Conservation (phyloP, 805 yeast species). For the Candida quercuum region DNA sequence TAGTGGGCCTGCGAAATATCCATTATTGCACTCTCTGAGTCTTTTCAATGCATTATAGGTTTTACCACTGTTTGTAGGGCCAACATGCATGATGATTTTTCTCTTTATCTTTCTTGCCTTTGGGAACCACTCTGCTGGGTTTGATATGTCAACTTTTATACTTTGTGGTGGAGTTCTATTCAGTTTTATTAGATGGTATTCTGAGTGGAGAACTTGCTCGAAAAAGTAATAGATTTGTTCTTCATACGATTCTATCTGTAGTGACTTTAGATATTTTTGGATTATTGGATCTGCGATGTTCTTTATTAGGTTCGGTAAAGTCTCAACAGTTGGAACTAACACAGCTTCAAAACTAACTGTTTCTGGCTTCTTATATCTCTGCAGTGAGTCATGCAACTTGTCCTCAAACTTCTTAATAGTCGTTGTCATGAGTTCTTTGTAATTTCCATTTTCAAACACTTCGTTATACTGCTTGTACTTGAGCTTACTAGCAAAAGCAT, state of each 20-base stretch:
- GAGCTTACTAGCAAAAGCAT: not conserved
- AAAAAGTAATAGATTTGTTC: constrained; percentile 7
- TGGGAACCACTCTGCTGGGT: constrained; percentile 81
- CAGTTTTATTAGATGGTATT: constrained; percentile 3
- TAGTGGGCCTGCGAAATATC: constrained; percentile 93
- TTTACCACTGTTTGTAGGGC: constrained; percentile 97
- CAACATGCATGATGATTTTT: constrained; percentile 85
- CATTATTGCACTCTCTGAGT: constrained; percentile 59
- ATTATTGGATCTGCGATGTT: not conserved
- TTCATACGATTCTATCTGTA: not conserved
- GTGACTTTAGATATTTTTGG: not conserved
- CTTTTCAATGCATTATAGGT: constrained; percentile 77
- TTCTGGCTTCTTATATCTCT: not conserved
- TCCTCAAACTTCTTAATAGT: constrained; percentile 2
- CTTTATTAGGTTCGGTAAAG: constrained; percentile 1
- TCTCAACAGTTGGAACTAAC: constrained; percentile 5
- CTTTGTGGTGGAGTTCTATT: constrained; percentile 15
- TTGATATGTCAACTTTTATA: constrained; percentile 36
- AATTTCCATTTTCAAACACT: not conserved
- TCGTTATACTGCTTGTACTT: not conserved
- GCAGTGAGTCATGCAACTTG: not conserved
- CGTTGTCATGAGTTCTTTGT: not conserved
- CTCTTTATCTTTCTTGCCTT: constrained; percentile 76
- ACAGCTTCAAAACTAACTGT: constrained; percentile 1
- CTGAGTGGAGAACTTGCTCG: constrained; percentile 9